phyloP scores from a whole-genome alignment of 768 basidiomycete species.

The Hirschioporus abietinus region DNA sequence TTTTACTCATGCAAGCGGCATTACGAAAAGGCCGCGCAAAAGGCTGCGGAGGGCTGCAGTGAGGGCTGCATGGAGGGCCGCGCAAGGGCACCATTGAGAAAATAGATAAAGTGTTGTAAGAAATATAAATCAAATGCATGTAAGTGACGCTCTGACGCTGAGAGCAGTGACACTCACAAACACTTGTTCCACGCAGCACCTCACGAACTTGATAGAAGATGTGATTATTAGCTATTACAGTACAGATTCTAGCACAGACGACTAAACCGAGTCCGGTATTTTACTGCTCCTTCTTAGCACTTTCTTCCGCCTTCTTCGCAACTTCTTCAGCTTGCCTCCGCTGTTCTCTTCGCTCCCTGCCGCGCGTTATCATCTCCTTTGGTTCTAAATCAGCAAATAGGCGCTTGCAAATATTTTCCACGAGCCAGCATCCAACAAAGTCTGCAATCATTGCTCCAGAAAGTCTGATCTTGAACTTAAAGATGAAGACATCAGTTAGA shows the following conservation, averaged over 20 bases:
- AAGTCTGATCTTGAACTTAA: slow-evolving; percentile 80
- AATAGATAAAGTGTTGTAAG: no score
- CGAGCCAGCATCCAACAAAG: slow-evolving; percentile 80
- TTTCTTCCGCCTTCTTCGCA: not conserved
- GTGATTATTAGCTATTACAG: not conserved
- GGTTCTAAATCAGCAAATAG: slow-evolving; percentile 88
- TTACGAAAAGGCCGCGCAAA: no score
- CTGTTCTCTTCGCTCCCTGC: slow-evolving; percentile 72
- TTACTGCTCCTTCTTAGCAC: not conserved
- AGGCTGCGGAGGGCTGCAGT: no score
- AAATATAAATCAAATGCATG: no score
- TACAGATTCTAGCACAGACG: not conserved
- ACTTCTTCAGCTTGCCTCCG: slow-evolving; percentile 34
- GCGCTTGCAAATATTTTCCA: slow-evolving; percentile 79
- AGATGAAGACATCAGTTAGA: slow-evolving; percentile 3
- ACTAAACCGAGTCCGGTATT: not conserved
- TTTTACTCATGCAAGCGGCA: no score
- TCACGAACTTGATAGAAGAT: not conserved
- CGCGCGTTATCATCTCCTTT: slow-evolving; percentile 76
- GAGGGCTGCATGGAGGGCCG: no score
- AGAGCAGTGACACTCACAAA: no score
- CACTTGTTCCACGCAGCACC: not conserved
- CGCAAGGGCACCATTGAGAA: no score
- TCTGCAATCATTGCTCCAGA: slow-evolving; percentile 82
- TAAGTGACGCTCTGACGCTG: no score